A percentile compares a stretch with the other conserved stretches of the same genome.
phyloP scores from a whole-genome alignment of 106 monocot genomes.

The Triglochin maritima region DNA sequence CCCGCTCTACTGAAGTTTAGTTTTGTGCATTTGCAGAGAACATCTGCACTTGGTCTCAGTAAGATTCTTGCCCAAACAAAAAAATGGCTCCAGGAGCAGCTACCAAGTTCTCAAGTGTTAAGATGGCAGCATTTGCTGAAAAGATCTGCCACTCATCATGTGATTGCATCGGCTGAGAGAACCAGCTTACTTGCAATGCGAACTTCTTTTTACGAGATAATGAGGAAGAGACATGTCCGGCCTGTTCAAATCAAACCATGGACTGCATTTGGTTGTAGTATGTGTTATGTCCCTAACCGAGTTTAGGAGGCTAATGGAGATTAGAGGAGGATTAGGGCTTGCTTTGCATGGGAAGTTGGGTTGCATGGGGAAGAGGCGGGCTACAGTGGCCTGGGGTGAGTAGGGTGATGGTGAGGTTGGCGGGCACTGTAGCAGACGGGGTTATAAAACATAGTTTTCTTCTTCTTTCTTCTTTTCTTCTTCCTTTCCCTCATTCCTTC shows the following conservation, averaged over 20 bases:
- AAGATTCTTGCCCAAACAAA: conserved; percentile 57
- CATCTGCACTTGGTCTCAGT: conserved; percentile 36
- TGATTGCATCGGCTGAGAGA: conserved; percentile 53
- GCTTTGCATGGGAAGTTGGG: no score
- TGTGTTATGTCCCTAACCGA: no score
- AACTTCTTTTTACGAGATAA: conserved; percentile 78
- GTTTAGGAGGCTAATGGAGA: no score
- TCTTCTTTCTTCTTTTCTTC: no score
- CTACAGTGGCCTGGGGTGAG: no score
- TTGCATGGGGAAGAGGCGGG: no score
- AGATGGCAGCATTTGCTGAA: conserved; percentile 53
- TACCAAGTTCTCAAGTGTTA: conserved; percentile 36
- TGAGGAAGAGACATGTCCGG: conserved; percentile 39
- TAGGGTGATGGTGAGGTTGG: no score
- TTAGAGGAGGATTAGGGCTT: no score
- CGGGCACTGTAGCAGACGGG: no score
- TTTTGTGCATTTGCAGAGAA: conserved; percentile 52
- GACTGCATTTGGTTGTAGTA: conserved; percentile 60
- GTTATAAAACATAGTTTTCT: no score
- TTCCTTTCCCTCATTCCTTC: no score
- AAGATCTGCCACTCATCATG: conserved; percentile 70
- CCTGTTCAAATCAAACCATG: conserved; percentile 41
- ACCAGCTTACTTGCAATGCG: conserved; percentile 77
- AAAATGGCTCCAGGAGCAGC: conserved; percentile 31
- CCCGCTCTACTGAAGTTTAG: conserved; percentile 28